These are phyloP conservation scores for Hericium alpestre DNA, from an alignment of 768 basidiomycete genomes.

Conservation along the genomic window DNA sequence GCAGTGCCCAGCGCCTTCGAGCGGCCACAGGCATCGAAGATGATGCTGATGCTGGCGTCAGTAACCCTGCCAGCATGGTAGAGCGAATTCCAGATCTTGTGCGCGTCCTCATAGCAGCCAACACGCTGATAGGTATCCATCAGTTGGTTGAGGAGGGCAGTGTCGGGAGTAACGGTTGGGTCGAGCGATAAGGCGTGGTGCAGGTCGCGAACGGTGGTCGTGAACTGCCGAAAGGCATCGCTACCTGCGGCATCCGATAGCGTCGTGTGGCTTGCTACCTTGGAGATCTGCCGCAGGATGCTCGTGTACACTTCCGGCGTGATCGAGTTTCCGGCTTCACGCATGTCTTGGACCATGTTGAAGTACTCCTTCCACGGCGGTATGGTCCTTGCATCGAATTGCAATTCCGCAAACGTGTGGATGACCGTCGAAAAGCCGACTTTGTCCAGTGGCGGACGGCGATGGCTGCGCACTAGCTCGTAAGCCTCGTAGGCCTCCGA, in stretches of 20 bases:
- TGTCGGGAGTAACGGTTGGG: constrained; percentile 61
- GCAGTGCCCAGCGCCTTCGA: constrained; percentile 42
- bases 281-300: constrained; percentile 46
- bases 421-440: constrained; percentile 57
- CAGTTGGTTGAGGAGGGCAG: constrained; percentile 52
- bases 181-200: constrained; percentile 77
- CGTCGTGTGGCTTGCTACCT: constrained; percentile 24
- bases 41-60: constrained; percentile 63
- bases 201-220: constrained; percentile 45
- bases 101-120: constrained; percentile 59
- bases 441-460: constrained; percentile 32
- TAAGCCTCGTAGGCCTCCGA: constrained; percentile 60
- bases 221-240: constrained; percentile 24
- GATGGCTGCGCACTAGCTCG: constrained; percentile 24
- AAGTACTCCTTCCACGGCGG: constrained; percentile 45
- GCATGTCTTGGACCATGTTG: constrained; percentile 75
- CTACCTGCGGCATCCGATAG: constrained; percentile 11
- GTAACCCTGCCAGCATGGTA: constrained; percentile 48
- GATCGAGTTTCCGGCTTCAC: constrained; percentile 44
- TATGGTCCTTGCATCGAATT: constrained; percentile 29
- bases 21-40: constrained; percentile 75
- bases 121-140: constrained; percentile 86
- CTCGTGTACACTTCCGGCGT: constrained; percentile 56
- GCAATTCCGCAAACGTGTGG: constrained; percentile 48
- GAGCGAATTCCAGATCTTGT: constrained; percentile 72